Evolutionary conservation across 345 rosid species (phyloP).

Genomic region (Passiflora organensis): DNA sequence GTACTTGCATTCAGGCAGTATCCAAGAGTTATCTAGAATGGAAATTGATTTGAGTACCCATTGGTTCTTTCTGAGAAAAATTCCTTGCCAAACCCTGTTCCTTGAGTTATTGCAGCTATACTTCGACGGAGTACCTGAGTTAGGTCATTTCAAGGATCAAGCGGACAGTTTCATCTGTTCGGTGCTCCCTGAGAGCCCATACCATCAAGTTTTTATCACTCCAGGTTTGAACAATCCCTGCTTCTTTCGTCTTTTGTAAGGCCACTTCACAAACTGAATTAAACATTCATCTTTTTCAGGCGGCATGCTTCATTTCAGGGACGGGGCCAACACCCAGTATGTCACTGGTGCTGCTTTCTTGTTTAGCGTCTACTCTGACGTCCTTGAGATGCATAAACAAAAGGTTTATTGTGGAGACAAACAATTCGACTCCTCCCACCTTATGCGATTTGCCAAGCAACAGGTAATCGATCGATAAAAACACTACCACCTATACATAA

Average conservation of each 20-base stretch:
- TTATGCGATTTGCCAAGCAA: slow-evolving; percentile 56
- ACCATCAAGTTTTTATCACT: slow-evolving; percentile 47
- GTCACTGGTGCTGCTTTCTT: slow-evolving; percentile 65
- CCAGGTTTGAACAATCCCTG: slow-evolving; percentile 49
- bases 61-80: no score
- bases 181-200: slow-evolving; percentile 63
- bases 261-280: no score
- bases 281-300: no score
- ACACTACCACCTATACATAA: no score
- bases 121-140: slow-evolving; percentile 39
- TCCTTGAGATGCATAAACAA: slow-evolving; percentile 38
- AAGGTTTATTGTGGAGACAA: slow-evolving; percentile 48
- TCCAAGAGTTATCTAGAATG: no score
- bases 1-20: no score
- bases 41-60: no score
- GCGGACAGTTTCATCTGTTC: slow-evolving; percentile 82
- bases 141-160: slow-evolving; percentile 44
- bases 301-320: slow-evolving; percentile 72
- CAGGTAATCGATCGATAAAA: no score
- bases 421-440: slow-evolving; percentile 39
- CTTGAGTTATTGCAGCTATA: slow-evolving; percentile 56
- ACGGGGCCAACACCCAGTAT: slow-evolving; percentile 83
- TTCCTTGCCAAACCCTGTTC: no score
- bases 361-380: slow-evolving; percentile 48
- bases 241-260: no score